These are phyloP conservation scores for Dendrobium officinale DNA, from an alignment of 106 monocot genomes.

Conservation along the genomic window DNA sequence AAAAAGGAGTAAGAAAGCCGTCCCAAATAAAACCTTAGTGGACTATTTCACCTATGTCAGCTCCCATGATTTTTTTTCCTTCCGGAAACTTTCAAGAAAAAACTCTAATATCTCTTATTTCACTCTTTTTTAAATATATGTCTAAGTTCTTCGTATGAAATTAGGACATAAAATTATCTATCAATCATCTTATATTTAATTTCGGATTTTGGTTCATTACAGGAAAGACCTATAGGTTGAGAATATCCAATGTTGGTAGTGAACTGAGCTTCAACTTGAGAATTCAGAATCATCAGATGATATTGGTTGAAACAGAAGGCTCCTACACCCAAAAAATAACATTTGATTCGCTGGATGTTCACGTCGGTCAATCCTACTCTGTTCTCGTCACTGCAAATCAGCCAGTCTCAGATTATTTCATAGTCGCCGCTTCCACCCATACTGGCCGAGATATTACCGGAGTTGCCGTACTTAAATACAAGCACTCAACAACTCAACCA, in stretches of 20 bases:
- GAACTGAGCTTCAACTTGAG: constrained; percentile 37
- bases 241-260: constrained; percentile 32
- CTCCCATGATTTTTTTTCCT: too few relatives aligned
- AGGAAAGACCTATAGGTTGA: constrained; percentile 39
- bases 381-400: constrained; percentile 32
- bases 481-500: constrained; percentile 1
- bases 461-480: constrained; percentile 21
- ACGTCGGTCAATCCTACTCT: constrained; percentile 38
- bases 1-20: too few relatives aligned
- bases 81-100: too few relatives aligned
- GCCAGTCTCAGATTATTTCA: constrained; percentile 22
- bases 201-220: neutral
- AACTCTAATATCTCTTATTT: too few relatives aligned
- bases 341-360: constrained; percentile 36
- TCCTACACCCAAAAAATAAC: constrained; percentile 34
- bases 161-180: too few relatives aligned
- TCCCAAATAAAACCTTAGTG: too few relatives aligned
- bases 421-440: constrained; percentile 31
- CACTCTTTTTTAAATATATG: too few relatives aligned
- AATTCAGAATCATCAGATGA: constrained; percentile 28
- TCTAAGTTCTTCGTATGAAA: too few relatives aligned
- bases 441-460: constrained; percentile 7
- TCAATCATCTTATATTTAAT: too few relatives aligned
- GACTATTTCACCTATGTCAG: too few relatives aligned
- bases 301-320: constrained; percentile 40